A percentile compares a stretch with the other conserved stretches of the same genome.
These are phyloP conservation scores for Fusarium algeriense DNA, from an alignment of 2,329 filamentous ascomycete species.

Conservation along the genomic window DNA sequence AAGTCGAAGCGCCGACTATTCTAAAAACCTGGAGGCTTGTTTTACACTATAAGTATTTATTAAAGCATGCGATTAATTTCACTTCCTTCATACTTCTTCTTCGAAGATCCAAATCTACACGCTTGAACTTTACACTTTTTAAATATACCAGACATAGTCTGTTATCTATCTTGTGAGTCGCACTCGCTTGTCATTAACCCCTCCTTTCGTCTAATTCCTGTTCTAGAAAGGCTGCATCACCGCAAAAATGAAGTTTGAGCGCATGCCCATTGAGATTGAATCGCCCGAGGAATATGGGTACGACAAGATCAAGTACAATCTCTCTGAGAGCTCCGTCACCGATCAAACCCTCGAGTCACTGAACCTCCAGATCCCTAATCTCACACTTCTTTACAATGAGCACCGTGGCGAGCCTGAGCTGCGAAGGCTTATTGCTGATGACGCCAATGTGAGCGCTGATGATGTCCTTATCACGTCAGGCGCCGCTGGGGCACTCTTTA, in stretches of 20 bases:
- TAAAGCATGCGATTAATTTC: no score
- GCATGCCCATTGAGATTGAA: constrained; percentile 8
- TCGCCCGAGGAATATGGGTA: constrained; percentile 7
- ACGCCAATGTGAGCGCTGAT: not conserved
- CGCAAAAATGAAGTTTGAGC: not conserved
- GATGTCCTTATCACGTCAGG: not conserved
- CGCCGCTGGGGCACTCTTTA: not conserved
- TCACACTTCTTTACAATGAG: not conserved
- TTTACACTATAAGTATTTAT: no score
- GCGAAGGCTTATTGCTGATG: not conserved
- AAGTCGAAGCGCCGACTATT: no score
- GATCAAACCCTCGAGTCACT: not conserved
- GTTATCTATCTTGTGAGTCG: no score
- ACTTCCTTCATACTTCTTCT: no score
- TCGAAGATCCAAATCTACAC: no score
- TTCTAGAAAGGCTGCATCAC: no score
- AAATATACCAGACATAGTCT: no score
- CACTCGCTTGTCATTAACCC: no score
- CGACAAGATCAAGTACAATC: not conserved
- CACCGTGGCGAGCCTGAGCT: not conserved
- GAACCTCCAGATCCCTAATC: not conserved
- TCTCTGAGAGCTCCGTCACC: not conserved
- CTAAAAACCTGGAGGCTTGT: no score
- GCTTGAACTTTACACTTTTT: no score
- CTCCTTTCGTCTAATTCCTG: no score